Percentiles rank a stretch among this genome's conserved stretches.
Evolutionary conservation across 148 eudicot species (phyloP).

Genomic region (Rhododendron simsii): DNA sequence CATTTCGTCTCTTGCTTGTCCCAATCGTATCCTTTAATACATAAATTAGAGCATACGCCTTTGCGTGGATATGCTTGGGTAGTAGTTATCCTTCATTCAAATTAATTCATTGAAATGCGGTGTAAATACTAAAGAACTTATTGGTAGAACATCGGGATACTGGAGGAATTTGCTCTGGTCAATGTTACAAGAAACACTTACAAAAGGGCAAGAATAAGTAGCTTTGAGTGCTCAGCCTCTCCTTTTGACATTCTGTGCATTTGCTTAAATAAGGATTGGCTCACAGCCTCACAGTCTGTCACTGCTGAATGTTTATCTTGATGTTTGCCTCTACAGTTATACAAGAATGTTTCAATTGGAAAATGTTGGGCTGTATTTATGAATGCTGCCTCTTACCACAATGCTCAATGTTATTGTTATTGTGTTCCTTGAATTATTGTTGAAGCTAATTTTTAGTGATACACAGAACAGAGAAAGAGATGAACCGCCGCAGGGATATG

Average conservation of each 20-base stretch:
- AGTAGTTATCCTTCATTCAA: not conserved
- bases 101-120: not conserved
- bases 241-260: not conserved
- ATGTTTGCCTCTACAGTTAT: not conserved
- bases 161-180: not conserved
- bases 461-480: conserved; percentile 76
- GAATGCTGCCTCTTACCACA: not conserved
- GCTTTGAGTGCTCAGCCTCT: not conserved
- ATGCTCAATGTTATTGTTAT: not conserved
- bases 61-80: not conserved
- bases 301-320: not conserved
- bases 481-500: conserved; percentile 77
- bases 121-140: not conserved
- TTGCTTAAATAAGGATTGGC: not conserved
- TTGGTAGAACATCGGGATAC: not conserved
- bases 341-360: not conserved
- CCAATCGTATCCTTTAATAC: not conserved
- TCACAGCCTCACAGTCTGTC: not conserved
- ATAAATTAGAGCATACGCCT: not conserved
- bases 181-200: not conserved
- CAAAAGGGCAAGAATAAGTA: not conserved
- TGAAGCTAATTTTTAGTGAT: conserved; percentile 4
- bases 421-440: not conserved
- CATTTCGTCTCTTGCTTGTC: not conserved
- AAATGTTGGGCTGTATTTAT: not conserved